Evolutionary conservation across 2,329 filamentous ascomycete species (phyloP), one percentile per base, ranked within the genome.

Genomic region (Pseudogymnoascus sp.): DNA sequence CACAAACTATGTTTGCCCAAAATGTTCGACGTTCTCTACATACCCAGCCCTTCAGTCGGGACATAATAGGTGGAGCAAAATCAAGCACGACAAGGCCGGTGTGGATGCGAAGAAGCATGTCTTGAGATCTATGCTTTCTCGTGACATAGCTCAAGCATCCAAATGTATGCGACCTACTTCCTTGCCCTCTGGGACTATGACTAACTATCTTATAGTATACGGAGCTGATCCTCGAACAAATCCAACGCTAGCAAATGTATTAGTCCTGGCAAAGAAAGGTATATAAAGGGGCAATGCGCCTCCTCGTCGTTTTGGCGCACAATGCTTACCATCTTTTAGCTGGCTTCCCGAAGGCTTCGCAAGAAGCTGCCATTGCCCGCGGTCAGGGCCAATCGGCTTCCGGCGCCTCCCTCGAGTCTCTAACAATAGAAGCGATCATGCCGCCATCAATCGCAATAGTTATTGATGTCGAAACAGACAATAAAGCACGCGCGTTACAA

Each of bases 51-150:
- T 76, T 12, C 76, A 77, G 66, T 87, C 88, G 23, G 92, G 92
- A 12, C 92, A 96, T 77, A 96, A 88, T 76, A 89, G 92, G 74
- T 99, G 95, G 95, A 92, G 91, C 64, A 96, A 95, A 72, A 97
- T 97, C 77, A 90, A 88, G 73, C 95, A 97, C 75, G 91, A 95
- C 75, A 99, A 99, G 76, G 92, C 88, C 61, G 90, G 88, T 66
- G 89, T 87, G 64, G 95, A 99, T 75, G 83, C 82, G 65, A 87
- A 87, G 69, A 96, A 93, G 76, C 91, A 86, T 76, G 83, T 82
- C 47, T 81, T 87, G 69, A 87, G 92, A 31, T 84, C 82, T 57
- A 75, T 81, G 51, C 83, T 96, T 69, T 82, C 87, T 21, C 87
- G 90, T 68, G 84, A 88, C 65, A 88, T 97, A 64, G 84, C 87